phyloP scores from a whole-genome alignment of 495 filamentous ascomycete species.

The Hypoxylon fuscum region DNA sequence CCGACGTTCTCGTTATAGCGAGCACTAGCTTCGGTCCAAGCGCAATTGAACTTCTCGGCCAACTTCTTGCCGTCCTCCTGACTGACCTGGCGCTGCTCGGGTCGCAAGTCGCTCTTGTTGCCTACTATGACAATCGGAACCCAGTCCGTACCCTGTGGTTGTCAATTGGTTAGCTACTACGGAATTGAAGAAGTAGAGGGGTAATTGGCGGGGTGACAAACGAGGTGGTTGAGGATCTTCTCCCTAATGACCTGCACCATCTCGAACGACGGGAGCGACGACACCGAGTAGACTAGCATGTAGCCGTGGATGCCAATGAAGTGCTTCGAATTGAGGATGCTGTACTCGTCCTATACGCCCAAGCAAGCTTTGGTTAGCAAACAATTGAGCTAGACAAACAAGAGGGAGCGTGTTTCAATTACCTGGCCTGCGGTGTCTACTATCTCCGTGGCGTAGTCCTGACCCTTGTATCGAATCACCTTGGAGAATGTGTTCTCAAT shows the following conservation, averaged over 20 bases:
- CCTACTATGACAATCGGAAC: constrained; percentile 94
- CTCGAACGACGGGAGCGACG: constrained; percentile 92
- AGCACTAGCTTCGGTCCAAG: constrained; percentile 93
- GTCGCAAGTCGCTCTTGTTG: constrained; percentile 94
- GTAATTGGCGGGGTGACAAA: constrained; percentile 54
- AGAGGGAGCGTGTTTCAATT: constrained; percentile 41
- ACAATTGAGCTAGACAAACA: background rate
- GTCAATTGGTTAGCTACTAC: constrained; percentile 9
- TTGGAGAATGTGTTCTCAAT: constrained; percentile 99
- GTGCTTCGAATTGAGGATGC: constrained; percentile 96
- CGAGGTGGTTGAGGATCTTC: constrained; percentile 96
- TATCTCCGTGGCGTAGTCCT: constrained; percentile 96
- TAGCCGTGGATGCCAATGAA: constrained; percentile 99
- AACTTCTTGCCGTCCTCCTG: constrained; percentile 82
- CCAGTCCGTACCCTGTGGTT: constrained; percentile 80
- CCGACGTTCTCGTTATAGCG: constrained; percentile 92
- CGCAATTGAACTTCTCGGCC: constrained; percentile 86
- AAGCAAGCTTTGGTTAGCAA: constrained; percentile 9
- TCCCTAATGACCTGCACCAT: constrained; percentile 95
- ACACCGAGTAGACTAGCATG: constrained; percentile 96
- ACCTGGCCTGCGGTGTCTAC: constrained; percentile 99
- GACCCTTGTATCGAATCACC: constrained; percentile 87
- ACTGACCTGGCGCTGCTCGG: constrained; percentile 91
- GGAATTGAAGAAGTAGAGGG: constrained; percentile 8
- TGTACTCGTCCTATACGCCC: constrained; percentile 88